Conservation (phyloP, 768 basidiomycete genomes). For the Auriscalpium orientale region DNA sequence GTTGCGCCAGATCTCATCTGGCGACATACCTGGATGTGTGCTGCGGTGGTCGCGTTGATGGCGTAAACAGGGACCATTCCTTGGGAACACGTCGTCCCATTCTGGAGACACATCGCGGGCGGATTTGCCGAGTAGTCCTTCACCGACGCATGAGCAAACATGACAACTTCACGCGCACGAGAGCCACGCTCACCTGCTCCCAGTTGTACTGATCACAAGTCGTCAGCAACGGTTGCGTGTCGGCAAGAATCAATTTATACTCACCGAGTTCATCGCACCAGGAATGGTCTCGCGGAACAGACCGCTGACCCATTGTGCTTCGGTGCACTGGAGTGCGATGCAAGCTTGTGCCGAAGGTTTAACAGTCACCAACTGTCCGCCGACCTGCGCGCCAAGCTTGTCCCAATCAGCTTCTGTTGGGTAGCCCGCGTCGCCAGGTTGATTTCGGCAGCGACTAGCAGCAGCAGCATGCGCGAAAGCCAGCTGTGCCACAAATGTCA, state of each 20-base stretch:
- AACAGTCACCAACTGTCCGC: slow-evolving; percentile 4
- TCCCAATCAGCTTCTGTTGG: slow-evolving; percentile 7
- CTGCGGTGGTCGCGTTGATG: slow-evolving; percentile 8
- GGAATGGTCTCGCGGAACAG: slow-evolving; percentile 9
- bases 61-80: slow-evolving; percentile 12
- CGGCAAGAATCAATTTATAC: not conserved
- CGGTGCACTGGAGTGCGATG: slow-evolving; percentile 3
- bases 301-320: slow-evolving; percentile 9
- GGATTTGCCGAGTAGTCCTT: not conserved
- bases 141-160: not conserved
- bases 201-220: slow-evolving; percentile 6
- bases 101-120: slow-evolving; percentile 4
- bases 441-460: slow-evolving; percentile 5
- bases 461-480: too few species aligned
- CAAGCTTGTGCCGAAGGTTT: slow-evolving; percentile 8
- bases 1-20: not conserved
- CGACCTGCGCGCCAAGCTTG: slow-evolving; percentile 4
- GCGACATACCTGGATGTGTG: slow-evolving; percentile 9
- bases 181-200: slow-evolving; percentile 5
- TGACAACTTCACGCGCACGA: not conserved
- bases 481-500: too few species aligned
- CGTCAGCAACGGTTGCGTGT: not conserved
- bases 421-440: slow-evolving; percentile 10
- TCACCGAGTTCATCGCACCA: slow-evolving; percentile 11
- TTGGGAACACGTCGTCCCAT: slow-evolving; percentile 9